Evolutionary conservation across 768 basidiomycete species (phyloP).

Genomic region (Mycena crocata): DNA sequence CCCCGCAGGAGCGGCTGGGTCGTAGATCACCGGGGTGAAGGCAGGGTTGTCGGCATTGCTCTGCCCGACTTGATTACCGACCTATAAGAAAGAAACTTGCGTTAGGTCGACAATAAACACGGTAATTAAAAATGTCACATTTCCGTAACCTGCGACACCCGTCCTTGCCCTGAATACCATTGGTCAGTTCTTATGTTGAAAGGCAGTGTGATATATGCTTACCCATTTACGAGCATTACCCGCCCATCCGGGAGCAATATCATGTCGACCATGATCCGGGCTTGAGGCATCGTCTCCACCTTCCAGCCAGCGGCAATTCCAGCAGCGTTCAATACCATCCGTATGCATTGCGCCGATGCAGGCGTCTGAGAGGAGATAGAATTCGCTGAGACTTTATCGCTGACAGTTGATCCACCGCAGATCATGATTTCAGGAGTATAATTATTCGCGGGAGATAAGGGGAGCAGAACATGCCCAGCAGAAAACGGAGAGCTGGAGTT

Average conservation of each 20-base stretch:
- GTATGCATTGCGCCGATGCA: constrained; percentile 56
- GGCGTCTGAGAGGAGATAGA: constrained; percentile 52
- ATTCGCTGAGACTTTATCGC: constrained; percentile 42
- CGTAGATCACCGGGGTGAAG: constrained; percentile 46
- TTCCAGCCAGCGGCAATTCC: constrained; percentile 59
- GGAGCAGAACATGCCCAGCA: constrained; percentile 51
- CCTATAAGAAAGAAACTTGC: constrained; percentile 33
- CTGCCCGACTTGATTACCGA: constrained; percentile 46
- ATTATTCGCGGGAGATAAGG: constrained; percentile 48
- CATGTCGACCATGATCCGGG: constrained; percentile 52
- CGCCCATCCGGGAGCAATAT: constrained; percentile 54
- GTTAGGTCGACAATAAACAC: background rate
- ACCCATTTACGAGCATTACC: constrained; percentile 56
- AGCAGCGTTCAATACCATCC: constrained; percentile 53
- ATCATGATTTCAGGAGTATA: constrained; percentile 60
- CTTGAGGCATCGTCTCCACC: constrained; percentile 56
- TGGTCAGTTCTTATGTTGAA: background rate
- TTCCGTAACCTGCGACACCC: constrained; percentile 54
- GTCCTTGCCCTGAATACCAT: constrained; percentile 40
- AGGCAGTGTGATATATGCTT: background rate
- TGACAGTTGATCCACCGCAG: constrained; percentile 56
- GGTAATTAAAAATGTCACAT: constrained; percentile 34
- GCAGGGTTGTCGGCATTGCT: constrained; percentile 54
- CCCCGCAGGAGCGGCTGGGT: constrained; percentile 43
- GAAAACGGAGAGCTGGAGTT: constrained; percentile 47